Evolutionary conservation across 2,329 filamentous ascomycete genomes (phyloP), one percentile per base, ranked within the genome.

Genomic region (Bipolaris oryzae): DNA sequence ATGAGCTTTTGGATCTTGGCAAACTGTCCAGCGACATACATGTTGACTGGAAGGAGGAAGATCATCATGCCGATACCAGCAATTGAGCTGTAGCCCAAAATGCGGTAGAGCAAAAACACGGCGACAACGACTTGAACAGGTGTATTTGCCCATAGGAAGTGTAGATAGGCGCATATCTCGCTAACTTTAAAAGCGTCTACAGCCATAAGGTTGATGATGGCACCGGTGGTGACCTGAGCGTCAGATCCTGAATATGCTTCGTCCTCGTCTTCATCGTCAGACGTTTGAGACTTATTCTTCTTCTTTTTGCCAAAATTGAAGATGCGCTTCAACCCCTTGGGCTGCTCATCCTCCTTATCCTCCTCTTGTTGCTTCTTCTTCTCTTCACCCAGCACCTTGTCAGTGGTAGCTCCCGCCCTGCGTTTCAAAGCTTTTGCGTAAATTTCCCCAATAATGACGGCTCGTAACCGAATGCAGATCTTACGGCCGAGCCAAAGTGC

Each of bases 181-280:
- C 91, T 90, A 53, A 99, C 92, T 79, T 99, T 99, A 86, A 98
- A 98, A 45, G 94, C 97, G 80, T 99, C 96, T 38, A 99, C 96
- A 10, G 95, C 96, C 95, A 99, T 99, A 64, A 99, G 82, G 76
- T 98, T 99, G 80, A 99, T 99, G 70, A 99, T 97, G n/a, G 95
- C 96, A 61, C 96, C 95, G 48, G 96, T 84, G 59, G 95, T 97
- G 37, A 92, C 94, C 78, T 96, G 92, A 55, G 89, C 85, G 60
- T 92, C 88, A 15, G 75, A 73, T 13, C 68, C 66, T 0, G 70
- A 60, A 46, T 71, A 68, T 23, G 69, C 65, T 15, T 63, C 57
- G 37, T 61, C 61, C 23, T 71, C 60, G 2, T 73, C 59, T 20
- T 72, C 60, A 2, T 73, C 65, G 45, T 75, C 72, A 31, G 77